Evolutionary conservation across 768 basidiomycete species (phyloP).

Genomic region (Phylloporus rhodoxanthus): DNA sequence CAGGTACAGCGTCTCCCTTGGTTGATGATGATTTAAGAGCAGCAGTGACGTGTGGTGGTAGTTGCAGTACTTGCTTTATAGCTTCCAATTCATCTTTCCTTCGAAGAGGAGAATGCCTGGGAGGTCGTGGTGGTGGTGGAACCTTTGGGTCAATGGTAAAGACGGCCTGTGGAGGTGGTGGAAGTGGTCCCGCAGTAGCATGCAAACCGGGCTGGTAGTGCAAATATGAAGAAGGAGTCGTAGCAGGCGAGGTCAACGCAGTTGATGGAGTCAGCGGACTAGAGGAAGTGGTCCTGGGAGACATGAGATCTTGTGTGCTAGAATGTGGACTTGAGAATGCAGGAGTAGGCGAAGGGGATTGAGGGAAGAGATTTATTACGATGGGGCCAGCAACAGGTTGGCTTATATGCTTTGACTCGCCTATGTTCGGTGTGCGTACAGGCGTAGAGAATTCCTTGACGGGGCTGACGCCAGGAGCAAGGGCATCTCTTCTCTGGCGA

Average conservation of each 20-base stretch:
- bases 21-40: conserved; percentile 28
- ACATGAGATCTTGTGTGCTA: conserved; percentile 26
- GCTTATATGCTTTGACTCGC: conserved; percentile 53
- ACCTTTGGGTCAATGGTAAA: conserved; percentile 43
- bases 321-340: conserved; percentile 23
- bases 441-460: conserved; percentile 21
- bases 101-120: conserved; percentile 53
- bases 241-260: conserved; percentile 25
- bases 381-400: conserved; percentile 60
- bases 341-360: conserved; percentile 27
- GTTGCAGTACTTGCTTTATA: conserved; percentile 54
- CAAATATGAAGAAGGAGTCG: conserved; percentile 39
- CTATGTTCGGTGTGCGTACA: conserved; percentile 56
- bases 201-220: conserved; percentile 64
- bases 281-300: conserved; percentile 20
- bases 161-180: conserved; percentile 58
- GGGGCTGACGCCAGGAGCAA: conserved; percentile 28
- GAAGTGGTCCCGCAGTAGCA: conserved; percentile 67
- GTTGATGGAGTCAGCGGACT: conserved; percentile 25
- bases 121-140: conserved; percentile 55
- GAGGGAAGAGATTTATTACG: conserved; percentile 43
- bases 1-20: conserved; percentile 19
- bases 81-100: conserved; percentile 47
- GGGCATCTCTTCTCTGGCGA: conserved; percentile 32
- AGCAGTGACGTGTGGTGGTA: conserved; percentile 50